Evolutionary conservation across 208 protist genomes (phyloP).

Genomic region (Leishmania lainsoni): DNA sequence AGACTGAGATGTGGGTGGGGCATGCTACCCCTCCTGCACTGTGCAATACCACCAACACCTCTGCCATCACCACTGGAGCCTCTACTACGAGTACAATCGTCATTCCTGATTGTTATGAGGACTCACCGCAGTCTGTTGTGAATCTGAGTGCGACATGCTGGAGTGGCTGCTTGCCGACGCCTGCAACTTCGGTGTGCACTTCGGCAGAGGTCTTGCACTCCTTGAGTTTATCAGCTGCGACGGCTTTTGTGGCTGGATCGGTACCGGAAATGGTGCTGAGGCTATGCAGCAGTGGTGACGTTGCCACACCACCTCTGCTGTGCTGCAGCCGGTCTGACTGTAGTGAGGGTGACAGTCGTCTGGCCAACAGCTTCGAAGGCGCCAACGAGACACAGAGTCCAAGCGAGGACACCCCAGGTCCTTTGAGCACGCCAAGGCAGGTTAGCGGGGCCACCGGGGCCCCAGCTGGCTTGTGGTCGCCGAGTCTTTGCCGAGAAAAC

Average conservation of each 20-base stretch:
- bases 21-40: not conserved
- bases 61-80: not conserved
- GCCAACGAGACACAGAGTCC: not conserved
- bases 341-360: not conserved
- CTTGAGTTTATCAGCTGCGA: not conserved
- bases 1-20: not conserved
- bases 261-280: constrained; percentile 9
- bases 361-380: not conserved
- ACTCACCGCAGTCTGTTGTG: not conserved
- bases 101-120: not conserved
- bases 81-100: not conserved
- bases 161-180: not conserved
- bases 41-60: not conserved
- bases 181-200: not conserved
- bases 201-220: not conserved
- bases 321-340: not conserved
- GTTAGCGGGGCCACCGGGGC: not conserved
- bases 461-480: not conserved
- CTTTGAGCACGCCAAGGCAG: not conserved
- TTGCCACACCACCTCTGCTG: constrained; percentile 6
- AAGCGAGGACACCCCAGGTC: not conserved
- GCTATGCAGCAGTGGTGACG: constrained; percentile 5
- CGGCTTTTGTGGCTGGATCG: not conserved
- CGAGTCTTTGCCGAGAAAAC: not conserved
- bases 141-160: not conserved